A percentile compares a stretch with the other conserved stretches of the same genome.
Evolutionary conservation across 169 alveolate genomes (phyloP).

Genomic region (Eimeria necatrix): DNA sequence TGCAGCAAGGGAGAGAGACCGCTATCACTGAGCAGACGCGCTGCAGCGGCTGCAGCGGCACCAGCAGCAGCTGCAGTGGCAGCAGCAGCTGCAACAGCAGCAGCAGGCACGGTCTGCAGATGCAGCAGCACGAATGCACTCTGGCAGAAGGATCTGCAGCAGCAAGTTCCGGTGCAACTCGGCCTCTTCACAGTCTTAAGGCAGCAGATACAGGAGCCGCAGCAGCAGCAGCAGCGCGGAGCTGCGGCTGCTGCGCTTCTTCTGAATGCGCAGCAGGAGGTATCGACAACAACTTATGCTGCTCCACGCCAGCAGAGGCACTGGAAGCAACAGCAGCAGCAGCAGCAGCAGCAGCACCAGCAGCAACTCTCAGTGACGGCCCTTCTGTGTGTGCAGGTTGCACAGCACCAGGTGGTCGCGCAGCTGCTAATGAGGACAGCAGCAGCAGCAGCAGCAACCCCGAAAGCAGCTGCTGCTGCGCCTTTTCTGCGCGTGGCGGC

Average conservation of each 20-base stretch:
- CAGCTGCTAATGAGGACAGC: background rate
- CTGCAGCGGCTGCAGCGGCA: background rate
- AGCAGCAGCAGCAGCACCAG: slow-evolving; percentile 30
- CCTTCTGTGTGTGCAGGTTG: background rate
- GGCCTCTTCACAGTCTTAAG: background rate
- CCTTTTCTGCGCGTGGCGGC: slow-evolving; percentile 20
- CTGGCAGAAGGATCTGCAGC: background rate
- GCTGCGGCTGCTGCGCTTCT: background rate
- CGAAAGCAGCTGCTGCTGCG: slow-evolving; percentile 3
- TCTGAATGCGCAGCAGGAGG: background rate
- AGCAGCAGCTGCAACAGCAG: slow-evolving; percentile 18
- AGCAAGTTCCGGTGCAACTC: background rate
- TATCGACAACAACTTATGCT: background rate
- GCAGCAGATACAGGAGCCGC: background rate
- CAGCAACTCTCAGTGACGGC: background rate
- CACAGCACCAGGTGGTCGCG: background rate
- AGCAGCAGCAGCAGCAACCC: background rate
- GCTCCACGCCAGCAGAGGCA: background rate
- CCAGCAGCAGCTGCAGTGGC: slow-evolving; percentile 23
- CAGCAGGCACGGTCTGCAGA: background rate
- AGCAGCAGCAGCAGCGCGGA: background rate
- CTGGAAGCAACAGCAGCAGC: slow-evolving; percentile 5
- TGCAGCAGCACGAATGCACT: background rate
- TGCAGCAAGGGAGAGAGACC: too few relatives aligned
- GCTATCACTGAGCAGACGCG: background rate